phyloP scores from a whole-genome alignment of 495 filamentous ascomycete genomes.

The Aspergillus baeticus region DNA sequence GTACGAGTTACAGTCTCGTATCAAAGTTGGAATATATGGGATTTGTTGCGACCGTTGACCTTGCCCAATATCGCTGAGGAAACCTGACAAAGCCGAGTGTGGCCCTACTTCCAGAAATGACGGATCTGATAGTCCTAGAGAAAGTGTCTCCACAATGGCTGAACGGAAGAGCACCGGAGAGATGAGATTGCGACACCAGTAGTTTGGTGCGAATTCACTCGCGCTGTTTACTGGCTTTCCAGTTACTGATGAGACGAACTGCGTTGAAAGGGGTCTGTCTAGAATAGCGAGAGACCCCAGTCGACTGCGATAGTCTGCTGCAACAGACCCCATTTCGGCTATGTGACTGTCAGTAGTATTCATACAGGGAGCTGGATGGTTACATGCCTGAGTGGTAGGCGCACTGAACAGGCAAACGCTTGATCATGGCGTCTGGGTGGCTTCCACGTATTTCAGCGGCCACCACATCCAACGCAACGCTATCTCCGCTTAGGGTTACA shows the following conservation, averaged over 20 bases:
- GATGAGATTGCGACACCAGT: constrained; percentile 1
- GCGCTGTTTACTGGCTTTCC: neutral
- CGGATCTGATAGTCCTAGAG: neutral
- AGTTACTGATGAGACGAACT: neutral
- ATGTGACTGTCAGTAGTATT: neutral
- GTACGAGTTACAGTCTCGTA: neutral
- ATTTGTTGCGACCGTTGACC: neutral
- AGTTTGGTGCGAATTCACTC: neutral
- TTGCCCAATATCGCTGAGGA: neutral
- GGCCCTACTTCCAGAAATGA: neutral
- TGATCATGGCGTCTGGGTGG: neutral
- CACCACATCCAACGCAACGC: constrained; percentile 27
- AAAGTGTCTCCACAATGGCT: neutral
- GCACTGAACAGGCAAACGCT: constrained; percentile 50
- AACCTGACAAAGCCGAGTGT: neutral
- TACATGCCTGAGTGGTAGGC: constrained; percentile 8
- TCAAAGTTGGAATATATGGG: neutral
- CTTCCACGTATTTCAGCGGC: constrained; percentile 31
- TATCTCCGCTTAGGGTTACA: constrained; percentile 29
- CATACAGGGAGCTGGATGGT: neutral
- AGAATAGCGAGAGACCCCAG: neutral
- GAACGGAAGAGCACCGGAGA: neutral
- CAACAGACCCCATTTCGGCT: constrained; percentile 27
- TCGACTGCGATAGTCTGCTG: constrained; percentile 37
- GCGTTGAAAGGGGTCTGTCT: neutral